Evolutionary conservation across 179 eudicot genomes (phyloP).

Genomic region (Actinidia chinensis): DNA sequence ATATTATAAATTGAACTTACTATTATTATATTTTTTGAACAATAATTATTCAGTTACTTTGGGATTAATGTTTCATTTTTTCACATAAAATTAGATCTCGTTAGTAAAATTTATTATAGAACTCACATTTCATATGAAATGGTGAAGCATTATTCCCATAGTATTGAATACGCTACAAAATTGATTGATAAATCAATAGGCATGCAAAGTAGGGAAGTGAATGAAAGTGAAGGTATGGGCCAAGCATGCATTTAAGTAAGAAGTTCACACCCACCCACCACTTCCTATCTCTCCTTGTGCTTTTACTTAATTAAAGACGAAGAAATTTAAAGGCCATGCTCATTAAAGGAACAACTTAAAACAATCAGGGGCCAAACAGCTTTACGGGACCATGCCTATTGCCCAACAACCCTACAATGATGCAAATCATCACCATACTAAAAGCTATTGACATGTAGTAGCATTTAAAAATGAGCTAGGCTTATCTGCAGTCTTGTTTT

Average conservation of each 20-base stretch:
- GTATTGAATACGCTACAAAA: no score
- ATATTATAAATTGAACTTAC: no score
- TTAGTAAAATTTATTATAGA: no score
- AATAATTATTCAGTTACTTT: no score
- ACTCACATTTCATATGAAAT: no score
- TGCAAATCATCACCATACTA: background rate
- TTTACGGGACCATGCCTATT: background rate
- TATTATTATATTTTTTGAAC: no score
- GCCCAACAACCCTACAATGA: background rate
- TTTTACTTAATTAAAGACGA: background rate
- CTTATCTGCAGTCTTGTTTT: no score
- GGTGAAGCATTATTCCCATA: no score
- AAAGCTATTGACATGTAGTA: background rate
- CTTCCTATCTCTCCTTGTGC: background rate
- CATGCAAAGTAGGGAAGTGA: background rate
- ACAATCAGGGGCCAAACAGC: conserved; percentile 5
- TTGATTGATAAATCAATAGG: no score
- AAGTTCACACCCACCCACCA: conserved; percentile 21
- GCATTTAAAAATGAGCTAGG: no score
- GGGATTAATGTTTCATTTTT: no score
- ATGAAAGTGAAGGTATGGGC: background rate
- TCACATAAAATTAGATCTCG: no score
- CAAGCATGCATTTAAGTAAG: conserved; percentile 18
- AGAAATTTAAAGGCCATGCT: conserved; percentile 3
- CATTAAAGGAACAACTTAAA: background rate